phyloP scores from a whole-genome alignment of 805 yeast genomes.

The Candida glaebosa region DNA sequence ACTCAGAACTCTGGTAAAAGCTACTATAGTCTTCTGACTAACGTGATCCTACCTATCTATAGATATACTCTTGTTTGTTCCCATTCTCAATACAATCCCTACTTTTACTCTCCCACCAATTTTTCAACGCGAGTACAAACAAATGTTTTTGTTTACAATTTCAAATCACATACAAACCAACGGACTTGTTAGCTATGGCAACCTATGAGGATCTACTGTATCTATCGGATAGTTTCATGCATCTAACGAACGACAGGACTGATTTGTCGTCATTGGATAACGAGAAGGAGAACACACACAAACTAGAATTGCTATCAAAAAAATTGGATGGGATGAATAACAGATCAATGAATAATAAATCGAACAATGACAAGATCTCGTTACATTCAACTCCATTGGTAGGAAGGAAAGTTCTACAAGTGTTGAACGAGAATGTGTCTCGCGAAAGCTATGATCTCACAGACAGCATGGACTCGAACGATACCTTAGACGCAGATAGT shows the following conservation, averaged over 20 bases:
- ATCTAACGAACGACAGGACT: not conserved
- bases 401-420: not conserved
- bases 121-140: not conserved
- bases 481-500: not conserved
- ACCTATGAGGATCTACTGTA: not conserved
- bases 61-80: no score
- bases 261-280: constrained; percentile 2
- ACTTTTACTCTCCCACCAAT: not conserved
- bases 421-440: not conserved
- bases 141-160: not conserved
- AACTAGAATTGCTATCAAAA: not conserved
- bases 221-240: constrained; percentile 1
- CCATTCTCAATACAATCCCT: no score
- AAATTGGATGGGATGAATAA: constrained; percentile 1
- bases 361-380: not conserved
- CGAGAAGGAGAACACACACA: constrained; percentile 1
- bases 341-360: not conserved
- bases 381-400: constrained; percentile 5
- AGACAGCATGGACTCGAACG: not conserved
- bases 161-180: not conserved
- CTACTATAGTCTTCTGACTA: not conserved
- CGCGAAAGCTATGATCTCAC: not conserved
- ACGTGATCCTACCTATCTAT: no score
- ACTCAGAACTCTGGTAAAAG: not conserved
- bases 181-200: not conserved